Base-by-base conservation (phyloP, 1,284 basidiomycete genomes). In the Cystobasidium slooffiae region DNA sequence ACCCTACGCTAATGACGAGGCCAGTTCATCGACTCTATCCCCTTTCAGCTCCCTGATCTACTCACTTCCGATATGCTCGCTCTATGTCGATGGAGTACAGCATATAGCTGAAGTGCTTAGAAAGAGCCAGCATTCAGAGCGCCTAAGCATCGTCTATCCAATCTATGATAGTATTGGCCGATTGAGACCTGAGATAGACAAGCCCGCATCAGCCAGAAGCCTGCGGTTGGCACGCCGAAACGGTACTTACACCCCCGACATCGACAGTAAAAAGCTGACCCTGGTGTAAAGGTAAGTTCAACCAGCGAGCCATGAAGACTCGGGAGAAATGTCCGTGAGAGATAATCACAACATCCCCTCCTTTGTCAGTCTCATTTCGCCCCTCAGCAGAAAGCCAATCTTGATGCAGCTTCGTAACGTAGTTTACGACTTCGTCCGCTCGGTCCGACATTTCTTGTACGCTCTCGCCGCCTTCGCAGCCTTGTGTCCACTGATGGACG, bases 401-500 rank as follows among this genome's bases (percentile, higher is more conserved):
- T 16, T 20, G 9, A n/a, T 74, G 72, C 49, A 68, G 52, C 12
- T 79, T 61, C 18, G 12, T 51, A 31, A 74, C 61, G 59, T 79
- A 87, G 70, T 85, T 84, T 14, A 86, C 77, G 44, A 83, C 81
- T 43, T 84, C 79, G 77, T 84, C 83, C 53, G 85, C 74, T 37
- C 94, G 88, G 62, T 83, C 83, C 68, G 87, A 83, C 90, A 97
- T 93, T 66, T 94, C 87, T 78, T 88, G 85, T 0, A 88, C 88
- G 58, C 88, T 90, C 83, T 97, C 94, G 39, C 94, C 94, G 18
- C 89, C 90, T 12, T 92, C 92, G 79, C 93, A 95, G 0, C 93
- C 78, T 22, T 77, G 70, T 14, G 66, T 67, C 78, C 78, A 78
- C 62, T 68, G 51, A 52, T 91, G 73, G 0, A 52, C 53, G 55